Evolutionary conservation across 2,329 filamentous ascomycete genomes (phyloP).

Genomic region (Aspergillus quadrilineatus): DNA sequence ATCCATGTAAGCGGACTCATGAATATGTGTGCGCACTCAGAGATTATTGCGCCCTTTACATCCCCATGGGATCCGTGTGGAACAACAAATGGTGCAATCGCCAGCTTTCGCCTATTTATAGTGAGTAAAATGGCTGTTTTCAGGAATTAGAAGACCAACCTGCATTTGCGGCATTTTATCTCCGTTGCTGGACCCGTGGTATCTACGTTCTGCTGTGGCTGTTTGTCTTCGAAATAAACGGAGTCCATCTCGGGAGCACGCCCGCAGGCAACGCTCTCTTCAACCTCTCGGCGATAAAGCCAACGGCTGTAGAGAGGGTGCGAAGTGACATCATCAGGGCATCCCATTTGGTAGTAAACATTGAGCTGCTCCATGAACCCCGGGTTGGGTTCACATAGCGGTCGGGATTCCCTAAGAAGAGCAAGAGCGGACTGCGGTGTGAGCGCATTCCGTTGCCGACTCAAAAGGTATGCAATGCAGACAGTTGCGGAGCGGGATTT

Average conservation of each 20-base stretch:
- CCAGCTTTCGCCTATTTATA: constrained; percentile 55
- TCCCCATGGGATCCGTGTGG: constrained; percentile 52
- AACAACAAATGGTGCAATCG: constrained; percentile 66
- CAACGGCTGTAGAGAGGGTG: constrained; percentile 79
- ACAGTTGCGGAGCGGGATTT: constrained; percentile 89
- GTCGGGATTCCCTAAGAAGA: constrained; percentile 67
- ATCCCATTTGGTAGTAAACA: constrained; percentile 85
- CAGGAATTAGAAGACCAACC: constrained; percentile 52
- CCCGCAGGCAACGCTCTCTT: constrained; percentile 68
- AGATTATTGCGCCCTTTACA: constrained; percentile 20
- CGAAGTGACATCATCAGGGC: constrained; percentile 65
- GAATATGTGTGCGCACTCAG: constrained; percentile 79
- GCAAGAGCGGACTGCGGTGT: constrained; percentile 65
- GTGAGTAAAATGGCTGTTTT: constrained; percentile 11
- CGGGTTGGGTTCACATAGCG: constrained; percentile 81
- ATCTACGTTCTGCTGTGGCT: constrained; percentile 30
- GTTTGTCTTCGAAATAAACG: constrained; percentile 69
- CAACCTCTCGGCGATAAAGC: constrained; percentile 65
- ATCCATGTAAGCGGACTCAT: constrained; percentile 95
- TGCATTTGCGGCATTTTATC: constrained; percentile 88
- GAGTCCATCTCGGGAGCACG: constrained; percentile 73
- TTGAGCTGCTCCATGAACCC: constrained; percentile 89
- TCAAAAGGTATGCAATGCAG: constrained; percentile 80
- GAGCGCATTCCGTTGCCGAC: constrained; percentile 56
- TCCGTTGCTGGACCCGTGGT: constrained; percentile 46